Conservation (phyloP, 1,284 basidiomycete species). For the Heterobasidion annosum region DNA sequence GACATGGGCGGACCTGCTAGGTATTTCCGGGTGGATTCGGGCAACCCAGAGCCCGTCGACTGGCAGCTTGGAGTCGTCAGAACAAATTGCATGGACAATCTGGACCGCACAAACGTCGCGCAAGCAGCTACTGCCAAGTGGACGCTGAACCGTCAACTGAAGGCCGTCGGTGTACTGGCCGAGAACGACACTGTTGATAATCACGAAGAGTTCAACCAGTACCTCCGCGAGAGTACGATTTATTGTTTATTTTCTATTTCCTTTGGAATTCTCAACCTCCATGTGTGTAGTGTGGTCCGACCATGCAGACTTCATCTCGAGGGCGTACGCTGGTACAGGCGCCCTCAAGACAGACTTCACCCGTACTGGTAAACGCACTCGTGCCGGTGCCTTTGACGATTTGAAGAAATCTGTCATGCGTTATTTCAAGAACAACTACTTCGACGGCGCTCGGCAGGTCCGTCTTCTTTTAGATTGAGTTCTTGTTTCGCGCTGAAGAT, state of each 20-base stretch:
- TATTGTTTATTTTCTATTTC: slow-evolving; percentile 1
- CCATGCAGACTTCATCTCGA: slow-evolving; percentile 89
- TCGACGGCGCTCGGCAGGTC: slow-evolving; percentile 88
- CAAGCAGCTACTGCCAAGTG: slow-evolving; percentile 85
- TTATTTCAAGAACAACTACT: slow-evolving; percentile 96
- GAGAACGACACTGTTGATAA: slow-evolving; percentile 68
- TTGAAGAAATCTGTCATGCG: slow-evolving; percentile 82
- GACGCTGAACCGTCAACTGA: slow-evolving; percentile 77
- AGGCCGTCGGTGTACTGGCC: slow-evolving; percentile 60
- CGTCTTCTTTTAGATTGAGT: slow-evolving; percentile 12
- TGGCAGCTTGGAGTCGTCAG: slow-evolving; percentile 64
- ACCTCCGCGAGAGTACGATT: slow-evolving; percentile 81
- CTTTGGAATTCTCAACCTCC: not conserved
- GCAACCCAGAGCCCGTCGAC: slow-evolving; percentile 34
- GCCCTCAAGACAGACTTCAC: slow-evolving; percentile 98
- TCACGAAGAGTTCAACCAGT: slow-evolving; percentile 68
- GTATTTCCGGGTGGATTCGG: slow-evolving; percentile 63
- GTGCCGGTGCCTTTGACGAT: slow-evolving; percentile 76
- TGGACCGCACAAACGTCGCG: slow-evolving; percentile 96
- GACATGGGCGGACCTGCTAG: slow-evolving; percentile 16
- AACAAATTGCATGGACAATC: slow-evolving; percentile 93
- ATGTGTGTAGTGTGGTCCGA: slow-evolving; percentile 84
- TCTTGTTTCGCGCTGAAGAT: slow-evolving; percentile 4
- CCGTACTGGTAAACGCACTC: slow-evolving; percentile 84
- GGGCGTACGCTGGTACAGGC: slow-evolving; percentile 91